Conservation (phyloP, 768 basidiomycete genomes). For the Hericium rajendrae region DNA sequence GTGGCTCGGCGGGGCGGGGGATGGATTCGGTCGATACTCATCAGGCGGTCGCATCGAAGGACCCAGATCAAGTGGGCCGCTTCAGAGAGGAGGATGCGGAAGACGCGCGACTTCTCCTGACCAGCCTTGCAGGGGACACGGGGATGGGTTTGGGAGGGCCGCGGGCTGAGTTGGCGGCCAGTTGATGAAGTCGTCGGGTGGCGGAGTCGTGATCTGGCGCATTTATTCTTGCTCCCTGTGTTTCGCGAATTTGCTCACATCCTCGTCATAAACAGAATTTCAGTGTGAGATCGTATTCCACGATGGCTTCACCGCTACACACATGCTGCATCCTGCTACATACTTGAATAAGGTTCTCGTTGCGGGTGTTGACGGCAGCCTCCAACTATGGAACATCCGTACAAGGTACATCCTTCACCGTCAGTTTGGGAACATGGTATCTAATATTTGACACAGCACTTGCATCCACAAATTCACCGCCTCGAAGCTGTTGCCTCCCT, state of each 20-base stretch:
- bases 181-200: no score
- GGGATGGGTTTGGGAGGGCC: no score
- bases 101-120: neutral
- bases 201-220: neutral
- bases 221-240: neutral
- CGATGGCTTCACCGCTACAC: constrained; percentile 73
- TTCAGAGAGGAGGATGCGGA: neutral
- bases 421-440: neutral
- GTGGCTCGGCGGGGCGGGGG: neutral
- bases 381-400: constrained; percentile 93
- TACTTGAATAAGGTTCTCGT: constrained; percentile 94
- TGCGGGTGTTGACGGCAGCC: constrained; percentile 64
- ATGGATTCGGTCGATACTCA: neutral
- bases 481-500: constrained; percentile 36
- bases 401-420: constrained; percentile 42
- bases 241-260: neutral
- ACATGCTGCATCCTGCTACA: constrained; percentile 85
- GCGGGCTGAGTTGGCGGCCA: neutral
- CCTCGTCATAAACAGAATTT: constrained; percentile 7
- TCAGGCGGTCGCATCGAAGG: neutral
- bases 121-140: neutral
- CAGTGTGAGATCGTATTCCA: constrained; percentile 72
- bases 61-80: neutral
- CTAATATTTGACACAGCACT: constrained; percentile 34
- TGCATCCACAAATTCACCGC: constrained; percentile 74